Evolutionary conservation across 805 yeast genomes (phyloP).

Genomic region (Grigorovia humatica): DNA sequence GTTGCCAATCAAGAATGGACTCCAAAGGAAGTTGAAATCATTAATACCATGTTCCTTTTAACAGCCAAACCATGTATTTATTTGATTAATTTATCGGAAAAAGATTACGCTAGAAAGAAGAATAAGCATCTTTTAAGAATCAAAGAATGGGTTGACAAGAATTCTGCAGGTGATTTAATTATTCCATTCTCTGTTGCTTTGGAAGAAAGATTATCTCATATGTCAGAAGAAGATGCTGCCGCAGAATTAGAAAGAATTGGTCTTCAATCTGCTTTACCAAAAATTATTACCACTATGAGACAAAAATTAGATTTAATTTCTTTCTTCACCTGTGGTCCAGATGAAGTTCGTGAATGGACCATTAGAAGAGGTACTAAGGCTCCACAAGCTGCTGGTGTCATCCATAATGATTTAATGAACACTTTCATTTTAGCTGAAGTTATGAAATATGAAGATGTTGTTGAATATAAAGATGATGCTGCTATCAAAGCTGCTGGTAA

Average conservation of each 20-base stretch:
- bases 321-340: slow-evolving; percentile 92
- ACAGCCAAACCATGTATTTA: slow-evolving; percentile 95
- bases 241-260: slow-evolving; percentile 68
- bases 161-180: slow-evolving; percentile 83
- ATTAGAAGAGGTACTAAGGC: slow-evolving; percentile 85
- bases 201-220: slow-evolving; percentile 82
- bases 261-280: slow-evolving; percentile 73
- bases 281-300: slow-evolving; percentile 81
- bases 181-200: slow-evolving; percentile 88
- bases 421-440: slow-evolving; percentile 93
- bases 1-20: slow-evolving; percentile 84
- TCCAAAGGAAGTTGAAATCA: slow-evolving; percentile 79
- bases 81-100: slow-evolving; percentile 81
- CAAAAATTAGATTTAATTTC: slow-evolving; percentile 76
- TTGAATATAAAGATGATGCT: slow-evolving; percentile 71
- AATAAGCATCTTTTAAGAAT: slow-evolving; percentile 77
- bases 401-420: slow-evolving; percentile 89
- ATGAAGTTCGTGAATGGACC: slow-evolving; percentile 98
- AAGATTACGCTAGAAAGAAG: slow-evolving; percentile 77
- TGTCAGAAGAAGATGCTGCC: slow-evolving; percentile 74
- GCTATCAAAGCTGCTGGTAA: slow-evolving; percentile 83
- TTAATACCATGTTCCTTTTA: slow-evolving; percentile 76
- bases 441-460: slow-evolving; percentile 71
- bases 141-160: slow-evolving; percentile 72
- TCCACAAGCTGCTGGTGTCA: slow-evolving; percentile 98